These are phyloP conservation scores for Osmanthus fragrans DNA, from an alignment of 257 asterid species.

Conservation along the genomic window DNA sequence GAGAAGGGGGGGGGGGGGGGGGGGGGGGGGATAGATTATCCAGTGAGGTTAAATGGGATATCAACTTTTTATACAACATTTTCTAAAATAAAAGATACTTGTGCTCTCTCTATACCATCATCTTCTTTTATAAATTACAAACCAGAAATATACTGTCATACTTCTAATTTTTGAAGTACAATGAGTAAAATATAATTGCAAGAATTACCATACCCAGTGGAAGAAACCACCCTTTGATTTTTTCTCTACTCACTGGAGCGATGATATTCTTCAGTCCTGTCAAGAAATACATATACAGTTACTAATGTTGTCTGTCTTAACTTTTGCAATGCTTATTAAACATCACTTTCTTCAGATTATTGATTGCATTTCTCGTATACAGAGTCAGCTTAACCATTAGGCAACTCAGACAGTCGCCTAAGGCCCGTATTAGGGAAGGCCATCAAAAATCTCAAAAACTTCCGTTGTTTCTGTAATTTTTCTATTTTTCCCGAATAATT, in stretches of 20 bases:
- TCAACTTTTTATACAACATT: neutral
- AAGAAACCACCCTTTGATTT: constrained; percentile 16
- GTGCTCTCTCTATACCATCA: neutral
- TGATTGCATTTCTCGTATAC: neutral
- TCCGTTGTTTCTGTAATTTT: too few relatives aligned
- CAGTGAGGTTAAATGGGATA: neutral
- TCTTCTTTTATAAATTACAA: neutral
- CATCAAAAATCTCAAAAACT: too few relatives aligned
- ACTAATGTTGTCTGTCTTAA: neutral
- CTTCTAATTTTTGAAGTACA: constrained; percentile 14
- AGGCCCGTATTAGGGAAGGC: too few relatives aligned
- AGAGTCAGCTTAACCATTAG: too few relatives aligned
- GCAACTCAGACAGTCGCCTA: too few relatives aligned
- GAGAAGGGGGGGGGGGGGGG: too few relatives aligned
- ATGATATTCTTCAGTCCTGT: constrained; percentile 32
- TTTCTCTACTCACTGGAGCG: constrained; percentile 15
- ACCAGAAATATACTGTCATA: neutral
- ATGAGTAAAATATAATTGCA: constrained; percentile 21
- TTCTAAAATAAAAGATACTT: neutral
- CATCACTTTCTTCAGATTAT: neutral
- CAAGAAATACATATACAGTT: neutral
- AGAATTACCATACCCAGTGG: constrained; percentile 13
- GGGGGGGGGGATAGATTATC: neutral
- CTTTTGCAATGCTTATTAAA: neutral
- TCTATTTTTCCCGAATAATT: too few relatives aligned